A percentile compares a stretch with the other conserved stretches of the same genome.
Conservation (phyloP, 805 yeast species). For the Saturnispora bothae region DNA sequence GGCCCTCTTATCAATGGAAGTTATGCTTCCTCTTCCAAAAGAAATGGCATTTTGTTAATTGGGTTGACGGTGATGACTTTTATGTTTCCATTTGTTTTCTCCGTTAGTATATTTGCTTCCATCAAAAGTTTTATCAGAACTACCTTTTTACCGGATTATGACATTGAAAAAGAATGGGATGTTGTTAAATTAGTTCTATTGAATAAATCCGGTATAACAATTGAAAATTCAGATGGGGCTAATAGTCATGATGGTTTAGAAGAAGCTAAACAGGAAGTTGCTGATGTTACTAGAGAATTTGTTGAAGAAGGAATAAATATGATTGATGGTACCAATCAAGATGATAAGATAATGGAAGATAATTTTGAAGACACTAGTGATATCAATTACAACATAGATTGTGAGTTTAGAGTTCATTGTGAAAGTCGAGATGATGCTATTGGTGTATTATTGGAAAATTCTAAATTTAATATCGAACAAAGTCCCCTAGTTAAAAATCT, state of each 20-base stretch:
- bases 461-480: constrained; percentile 5
- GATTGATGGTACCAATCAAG: not conserved
- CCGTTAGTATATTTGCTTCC: constrained; percentile 20
- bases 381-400: constrained; percentile 8
- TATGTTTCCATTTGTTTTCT: constrained; percentile 19
- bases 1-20: constrained; percentile 2
- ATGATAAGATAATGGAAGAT: not conserved
- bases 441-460: not conserved
- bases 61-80: constrained; percentile 8
- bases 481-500: constrained; percentile 12
- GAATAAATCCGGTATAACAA: constrained; percentile 1
- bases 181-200: not conserved
- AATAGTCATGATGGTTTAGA: constrained; percentile 2
- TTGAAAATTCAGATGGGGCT: constrained; percentile 2
- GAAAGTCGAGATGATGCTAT: constrained; percentile 6
- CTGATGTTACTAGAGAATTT: constrained; percentile 21
- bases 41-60: constrained; percentile 1
- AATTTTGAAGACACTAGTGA: not conserved
- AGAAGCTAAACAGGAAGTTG: constrained; percentile 11
- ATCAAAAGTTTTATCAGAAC: constrained; percentile 18
- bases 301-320: constrained; percentile 20
- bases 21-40: not conserved
- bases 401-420: constrained; percentile 11
- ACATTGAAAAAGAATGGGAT: constrained; percentile 10
- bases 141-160: constrained; percentile 7